Conservation (phyloP, 306 rosid genomes). For the Mimosa bimucronata region DNA sequence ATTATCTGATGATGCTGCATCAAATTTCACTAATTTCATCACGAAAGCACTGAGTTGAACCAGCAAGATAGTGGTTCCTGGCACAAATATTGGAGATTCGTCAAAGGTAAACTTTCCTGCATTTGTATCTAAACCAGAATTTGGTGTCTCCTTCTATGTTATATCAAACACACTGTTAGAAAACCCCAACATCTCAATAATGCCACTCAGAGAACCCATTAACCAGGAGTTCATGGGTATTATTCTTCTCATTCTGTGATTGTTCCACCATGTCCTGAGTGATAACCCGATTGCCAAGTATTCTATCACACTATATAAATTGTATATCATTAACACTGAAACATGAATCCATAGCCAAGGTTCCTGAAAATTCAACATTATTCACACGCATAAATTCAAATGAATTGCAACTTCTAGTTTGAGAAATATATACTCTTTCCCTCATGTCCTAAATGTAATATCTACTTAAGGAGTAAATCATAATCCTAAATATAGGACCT, state of each 20-base stretch:
- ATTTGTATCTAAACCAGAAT: constrained; percentile 21
- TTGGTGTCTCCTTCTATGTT: constrained; percentile 55
- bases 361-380: constrained; percentile 39
- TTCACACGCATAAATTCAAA: neutral
- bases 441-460: no score
- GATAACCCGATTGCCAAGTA: constrained; percentile 47
- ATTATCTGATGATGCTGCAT: neutral
- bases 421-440: no score
- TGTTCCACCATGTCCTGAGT: constrained; percentile 77
- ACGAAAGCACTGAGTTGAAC: constrained; percentile 49
- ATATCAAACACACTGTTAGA: constrained; percentile 56
- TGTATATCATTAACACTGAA: constrained; percentile 35
- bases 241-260: constrained; percentile 60
- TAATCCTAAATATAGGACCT: no score
- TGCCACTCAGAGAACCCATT: constrained; percentile 44
- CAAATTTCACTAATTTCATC: constrained; percentile 40
- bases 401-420: no score
- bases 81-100: constrained; percentile 56
- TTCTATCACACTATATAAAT: constrained; percentile 38
- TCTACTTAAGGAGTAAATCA: no score
- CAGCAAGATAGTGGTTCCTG: constrained; percentile 62
- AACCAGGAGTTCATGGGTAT: constrained; percentile 46
- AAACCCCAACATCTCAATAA: constrained; percentile 50
- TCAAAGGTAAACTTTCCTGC: constrained; percentile 54
- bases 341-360: constrained; percentile 39